Conservation (phyloP, 768 basidiomycete species). For the Phanerochaete sordida region DNA sequence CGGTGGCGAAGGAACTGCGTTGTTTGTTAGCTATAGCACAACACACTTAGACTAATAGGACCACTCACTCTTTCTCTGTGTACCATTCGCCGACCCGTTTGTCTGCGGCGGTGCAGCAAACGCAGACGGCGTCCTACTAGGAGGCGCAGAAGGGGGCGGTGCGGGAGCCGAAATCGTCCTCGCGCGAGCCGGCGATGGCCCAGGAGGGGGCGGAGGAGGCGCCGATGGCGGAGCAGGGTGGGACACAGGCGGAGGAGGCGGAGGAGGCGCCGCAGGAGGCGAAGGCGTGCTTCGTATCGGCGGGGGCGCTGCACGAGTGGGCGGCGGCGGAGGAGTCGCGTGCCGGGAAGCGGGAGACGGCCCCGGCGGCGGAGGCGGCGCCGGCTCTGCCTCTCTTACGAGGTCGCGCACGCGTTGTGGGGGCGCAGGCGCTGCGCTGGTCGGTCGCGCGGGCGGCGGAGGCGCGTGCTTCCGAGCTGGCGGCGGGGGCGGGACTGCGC, state of each 20-base stretch:
- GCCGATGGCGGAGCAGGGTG: constrained; percentile 29
- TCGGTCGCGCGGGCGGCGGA: constrained; percentile 29
- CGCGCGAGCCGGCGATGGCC: constrained; percentile 15
- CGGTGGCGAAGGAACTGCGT: constrained; percentile 55
- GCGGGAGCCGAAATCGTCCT: constrained; percentile 13
- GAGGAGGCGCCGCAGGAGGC: constrained; percentile 14
- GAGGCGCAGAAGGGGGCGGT: constrained; percentile 12
- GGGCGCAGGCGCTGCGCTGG: constrained; percentile 30
- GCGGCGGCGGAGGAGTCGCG: constrained; percentile 16
- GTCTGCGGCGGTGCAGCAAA: constrained; percentile 7
- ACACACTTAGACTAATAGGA: too few species aligned
- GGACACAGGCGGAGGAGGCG: constrained; percentile 28
- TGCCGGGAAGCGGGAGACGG: constrained; percentile 30
- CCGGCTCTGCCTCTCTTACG: neutral
- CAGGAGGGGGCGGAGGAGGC: constrained; percentile 25
- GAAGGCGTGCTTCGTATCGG: neutral
- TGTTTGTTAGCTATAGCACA: too few species aligned
- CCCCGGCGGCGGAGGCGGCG: constrained; percentile 28
- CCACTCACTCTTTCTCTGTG: constrained; percentile 27
- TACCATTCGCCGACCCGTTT: constrained; percentile 18
- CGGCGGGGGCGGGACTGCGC: constrained; percentile 40
- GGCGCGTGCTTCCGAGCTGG: constrained; percentile 29
- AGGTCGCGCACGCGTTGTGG: constrained; percentile 21
- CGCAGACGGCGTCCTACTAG: constrained; percentile 5
- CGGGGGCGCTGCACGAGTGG: constrained; percentile 24